Evolutionary conservation across 169 alveolate species (phyloP).

Genomic region (Cryptosporidium ryanae): DNA sequence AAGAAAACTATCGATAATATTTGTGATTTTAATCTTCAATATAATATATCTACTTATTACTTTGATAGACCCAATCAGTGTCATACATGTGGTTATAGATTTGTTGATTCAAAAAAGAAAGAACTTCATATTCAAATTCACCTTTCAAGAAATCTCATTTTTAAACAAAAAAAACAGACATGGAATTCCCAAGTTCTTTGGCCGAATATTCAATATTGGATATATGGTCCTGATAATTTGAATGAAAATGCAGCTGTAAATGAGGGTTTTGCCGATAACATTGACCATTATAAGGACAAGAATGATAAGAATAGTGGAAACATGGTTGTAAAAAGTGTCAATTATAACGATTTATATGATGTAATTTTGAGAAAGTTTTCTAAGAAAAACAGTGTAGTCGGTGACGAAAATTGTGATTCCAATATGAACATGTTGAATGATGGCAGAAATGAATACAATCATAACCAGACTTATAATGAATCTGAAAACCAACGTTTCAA

Average conservation of each 20-base stretch:
- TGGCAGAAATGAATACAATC: background rate
- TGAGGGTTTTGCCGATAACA: slow-evolving; percentile 14
- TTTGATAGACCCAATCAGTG: slow-evolving; percentile 69
- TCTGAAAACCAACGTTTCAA: background rate
- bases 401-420: background rate
- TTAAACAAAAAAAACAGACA: slow-evolving; percentile 56
- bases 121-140: slow-evolving; percentile 71
- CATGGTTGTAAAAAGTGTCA: slow-evolving; percentile 1
- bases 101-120: slow-evolving; percentile 58
- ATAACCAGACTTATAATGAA: background rate
- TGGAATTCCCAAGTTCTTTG: slow-evolving; percentile 39
- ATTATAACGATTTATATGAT: slow-evolving; percentile 29
- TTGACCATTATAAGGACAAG: background rate
- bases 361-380: background rate
- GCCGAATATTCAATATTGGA: slow-evolving; percentile 66
- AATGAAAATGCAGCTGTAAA: background rate
- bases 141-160: slow-evolving; percentile 58
- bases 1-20: slow-evolving; percentile 42
- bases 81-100: slow-evolving; percentile 68
- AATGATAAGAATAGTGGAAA: slow-evolving; percentile 9
- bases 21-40: slow-evolving; percentile 52
- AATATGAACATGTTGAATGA: background rate
- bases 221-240: slow-evolving; percentile 24
- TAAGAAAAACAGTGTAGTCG: background rate
- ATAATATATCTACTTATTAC: slow-evolving; percentile 50